phyloP scores from a whole-genome alignment of 768 basidiomycete genomes.

The Megacollybia marginata region DNA sequence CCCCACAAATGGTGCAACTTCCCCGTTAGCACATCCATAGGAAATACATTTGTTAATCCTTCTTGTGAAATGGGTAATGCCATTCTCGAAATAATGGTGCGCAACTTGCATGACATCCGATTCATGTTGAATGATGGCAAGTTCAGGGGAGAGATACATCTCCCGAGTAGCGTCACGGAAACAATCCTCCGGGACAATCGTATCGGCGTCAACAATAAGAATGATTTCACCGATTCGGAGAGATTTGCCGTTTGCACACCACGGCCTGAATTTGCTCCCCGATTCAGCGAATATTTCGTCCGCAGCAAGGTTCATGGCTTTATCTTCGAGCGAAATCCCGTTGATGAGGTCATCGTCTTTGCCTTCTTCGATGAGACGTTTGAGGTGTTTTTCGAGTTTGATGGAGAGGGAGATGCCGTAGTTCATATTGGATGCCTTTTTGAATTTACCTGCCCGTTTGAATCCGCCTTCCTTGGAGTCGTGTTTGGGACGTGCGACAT shows the following conservation, averaged over 20 bases:
- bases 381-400: conserved; percentile 47
- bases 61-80: conserved; percentile 81
- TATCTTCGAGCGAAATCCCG: conserved; percentile 57
- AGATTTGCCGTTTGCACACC: conserved; percentile 70
- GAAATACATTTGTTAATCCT: conserved; percentile 80
- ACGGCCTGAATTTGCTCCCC: conserved; percentile 46
- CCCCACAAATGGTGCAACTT: conserved; percentile 78
- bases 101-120: conserved; percentile 54
- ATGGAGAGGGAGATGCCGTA: conserved; percentile 63
- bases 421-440: conserved; percentile 81
- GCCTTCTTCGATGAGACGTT: conserved; percentile 20
- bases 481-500: conserved; percentile 76
- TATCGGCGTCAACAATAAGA: conserved; percentile 76
- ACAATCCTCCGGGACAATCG: conserved; percentile 77
- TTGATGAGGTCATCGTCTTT: conserved; percentile 9
- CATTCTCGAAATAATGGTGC: conserved; percentile 85
- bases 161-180: conserved; percentile 87
- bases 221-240: conserved; percentile 74
- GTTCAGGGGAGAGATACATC: conserved; percentile 68
- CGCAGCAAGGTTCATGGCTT: conserved; percentile 64
- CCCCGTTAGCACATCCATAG: conserved; percentile 72
- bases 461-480: conserved; percentile 69
- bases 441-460: conserved; percentile 89
- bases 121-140: conserved; percentile 87
- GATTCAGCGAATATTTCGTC: conserved; percentile 65